Evolutionary conservation across 2,329 filamentous ascomycete species (phyloP), one percentile per base, ranked within the genome.

Genomic region (Plectosphaerella cucumerina): DNA sequence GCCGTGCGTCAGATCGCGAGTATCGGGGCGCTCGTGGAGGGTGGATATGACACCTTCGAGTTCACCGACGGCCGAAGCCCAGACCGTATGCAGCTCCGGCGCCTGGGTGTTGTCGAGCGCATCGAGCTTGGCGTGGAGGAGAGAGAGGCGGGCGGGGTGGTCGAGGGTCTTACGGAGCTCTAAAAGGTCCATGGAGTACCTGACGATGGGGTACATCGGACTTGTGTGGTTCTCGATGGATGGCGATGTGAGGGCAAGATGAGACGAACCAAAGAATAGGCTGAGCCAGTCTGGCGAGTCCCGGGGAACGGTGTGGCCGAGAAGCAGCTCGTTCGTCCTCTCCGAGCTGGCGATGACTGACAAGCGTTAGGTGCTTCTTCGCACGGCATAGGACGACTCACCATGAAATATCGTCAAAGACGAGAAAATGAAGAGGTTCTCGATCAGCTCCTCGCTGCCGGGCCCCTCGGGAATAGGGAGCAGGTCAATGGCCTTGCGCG

Each of bases 391-490:
- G 6, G 11, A n/a, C n/a, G 23, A 34, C 26, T n/a, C 10, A 47
- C 44, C 44, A 18, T 35, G 15, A 14, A 34, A 47, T 4, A 39
- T n/a, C 15, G 45, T 47, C 45, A 47, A 37, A 12, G 21, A 22
- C 3, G 45, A 47, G 33, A 47, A 47, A 12, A 39, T 22, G 35
- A 47, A 47, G 20, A 47, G 33, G 4, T 47, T 39, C 33, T 47
- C 45, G n/a, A 45, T 45, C 5, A 17, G 33, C 43, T 33, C 43
- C 43, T 45, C 23, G 23, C 23, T 45, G n/a, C 23, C 43, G 15
- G 43, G 43, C 14, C 23, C 43, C 18, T 45, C 43, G 14, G 43
- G 22, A 23, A 45, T 33, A 14, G 43, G 43, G 14, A 45, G 43
- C 14, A 45, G 23, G 15, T 33, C 26, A 23, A 45, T 31, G 22